Conservation (phyloP, 176 grass and related monocot genomes). For the Pharus latifolius region DNA sequence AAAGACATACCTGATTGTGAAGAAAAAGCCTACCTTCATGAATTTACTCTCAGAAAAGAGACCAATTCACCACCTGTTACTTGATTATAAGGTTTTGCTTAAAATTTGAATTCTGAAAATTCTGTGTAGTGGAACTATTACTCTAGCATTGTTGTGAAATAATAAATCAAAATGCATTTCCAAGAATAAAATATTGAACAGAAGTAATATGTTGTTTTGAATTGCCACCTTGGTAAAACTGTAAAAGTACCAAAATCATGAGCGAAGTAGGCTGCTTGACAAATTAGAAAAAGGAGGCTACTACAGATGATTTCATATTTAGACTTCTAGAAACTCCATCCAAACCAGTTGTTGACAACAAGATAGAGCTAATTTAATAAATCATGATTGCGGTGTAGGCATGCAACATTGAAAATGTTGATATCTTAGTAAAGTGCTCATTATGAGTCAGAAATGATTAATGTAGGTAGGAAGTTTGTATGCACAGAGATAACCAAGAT, state of each 20-base stretch:
- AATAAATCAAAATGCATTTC: neutral
- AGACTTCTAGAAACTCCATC: no score
- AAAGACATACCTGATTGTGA: neutral
- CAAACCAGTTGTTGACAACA: no score
- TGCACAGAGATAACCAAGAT: no score
- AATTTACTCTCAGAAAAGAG: neutral
- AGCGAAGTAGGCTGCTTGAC: neutral
- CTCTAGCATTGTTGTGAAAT: neutral
- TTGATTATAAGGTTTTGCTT: neutral
- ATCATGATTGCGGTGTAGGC: no score
- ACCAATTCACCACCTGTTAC: neutral
- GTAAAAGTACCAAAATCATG: neutral
- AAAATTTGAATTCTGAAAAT: neutral
- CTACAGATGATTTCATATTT: neutral
- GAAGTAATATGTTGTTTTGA: conserved; percentile 2
- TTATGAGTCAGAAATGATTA: no score
- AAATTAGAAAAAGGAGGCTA: neutral
- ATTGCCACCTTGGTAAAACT: neutral
- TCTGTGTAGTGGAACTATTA: no score
- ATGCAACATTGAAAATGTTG: no score
- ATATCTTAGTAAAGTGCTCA: no score
- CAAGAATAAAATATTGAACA: neutral
- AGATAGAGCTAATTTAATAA: no score
- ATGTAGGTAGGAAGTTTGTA: no score
- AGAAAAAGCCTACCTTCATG: neutral